A percentile compares a stretch with the other conserved stretches of the same genome.
phyloP scores from a whole-genome alignment of 495 filamentous ascomycete genomes.

The Cairneyella variabilis region DNA sequence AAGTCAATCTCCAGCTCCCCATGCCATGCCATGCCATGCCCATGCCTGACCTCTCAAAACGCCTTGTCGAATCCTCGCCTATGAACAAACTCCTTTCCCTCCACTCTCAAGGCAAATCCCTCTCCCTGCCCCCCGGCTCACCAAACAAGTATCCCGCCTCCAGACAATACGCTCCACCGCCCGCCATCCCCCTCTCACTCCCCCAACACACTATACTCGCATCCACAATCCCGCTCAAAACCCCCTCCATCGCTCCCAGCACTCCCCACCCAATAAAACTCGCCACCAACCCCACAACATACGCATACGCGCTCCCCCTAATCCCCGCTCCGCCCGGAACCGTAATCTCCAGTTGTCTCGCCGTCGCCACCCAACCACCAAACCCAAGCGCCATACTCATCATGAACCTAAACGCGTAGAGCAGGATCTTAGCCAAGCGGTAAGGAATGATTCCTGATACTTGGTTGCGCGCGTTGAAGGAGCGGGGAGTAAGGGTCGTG shows the following conservation, averaged over 20 bases:
- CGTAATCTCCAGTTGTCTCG: slow-evolving; percentile 59
- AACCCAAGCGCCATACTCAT: slow-evolving; percentile 88
- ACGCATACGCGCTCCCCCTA: slow-evolving; percentile 88
- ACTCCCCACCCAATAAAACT: slow-evolving; percentile 94
- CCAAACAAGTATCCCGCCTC: slow-evolving; percentile 83
- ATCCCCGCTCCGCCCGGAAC: slow-evolving; percentile 45
- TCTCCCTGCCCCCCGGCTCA: slow-evolving; percentile 30
- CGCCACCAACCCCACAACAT: slow-evolving; percentile 87
- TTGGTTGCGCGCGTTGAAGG: slow-evolving; percentile 45
- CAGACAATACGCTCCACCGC: slow-evolving; percentile 75
- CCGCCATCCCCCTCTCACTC: slow-evolving; percentile 71
- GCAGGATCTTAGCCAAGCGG: slow-evolving; percentile 82
- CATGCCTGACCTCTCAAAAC: background rate
- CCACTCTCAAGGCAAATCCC: background rate
- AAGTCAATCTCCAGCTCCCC: no score
- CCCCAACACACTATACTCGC: slow-evolving; percentile 91
- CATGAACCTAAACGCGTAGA: slow-evolving; percentile 84
- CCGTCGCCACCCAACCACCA: slow-evolving; percentile 95
- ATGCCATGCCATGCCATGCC: background rate
- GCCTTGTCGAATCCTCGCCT: no score
- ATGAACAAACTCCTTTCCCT: background rate
- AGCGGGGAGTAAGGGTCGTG: slow-evolving; percentile 56
- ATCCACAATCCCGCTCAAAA: slow-evolving; percentile 88
- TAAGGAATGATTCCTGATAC: slow-evolving; percentile 60
- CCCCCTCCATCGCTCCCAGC: slow-evolving; percentile 90